Conservation (phyloP, 2,329 filamentous ascomycete species). For the Amylocarpus encephaloides region DNA sequence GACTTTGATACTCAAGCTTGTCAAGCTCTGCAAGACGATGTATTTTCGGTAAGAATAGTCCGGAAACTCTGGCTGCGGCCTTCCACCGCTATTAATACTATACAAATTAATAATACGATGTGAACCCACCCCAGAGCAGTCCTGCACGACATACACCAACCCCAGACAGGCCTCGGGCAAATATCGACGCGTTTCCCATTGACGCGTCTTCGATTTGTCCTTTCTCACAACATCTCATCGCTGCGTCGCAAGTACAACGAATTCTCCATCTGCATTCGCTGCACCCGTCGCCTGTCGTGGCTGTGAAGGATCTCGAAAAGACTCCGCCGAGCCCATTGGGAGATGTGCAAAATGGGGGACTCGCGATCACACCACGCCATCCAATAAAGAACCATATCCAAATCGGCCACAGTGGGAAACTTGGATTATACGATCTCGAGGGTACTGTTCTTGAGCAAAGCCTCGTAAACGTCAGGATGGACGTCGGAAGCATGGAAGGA, state of each 20-base stretch:
- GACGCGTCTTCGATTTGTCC: too few species aligned
- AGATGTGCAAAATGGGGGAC: too few species aligned
- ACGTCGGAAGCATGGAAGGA: slow-evolving; percentile 12
- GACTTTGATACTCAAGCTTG: slow-evolving; percentile 21
- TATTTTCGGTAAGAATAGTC: slow-evolving; percentile 17
- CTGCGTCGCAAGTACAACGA: too few species aligned
- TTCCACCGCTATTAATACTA: background rate
- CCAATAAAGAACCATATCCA: too few species aligned
- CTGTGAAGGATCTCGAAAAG: too few species aligned
- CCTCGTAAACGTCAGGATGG: background rate
- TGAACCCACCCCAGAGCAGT: background rate
- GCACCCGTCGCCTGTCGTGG: too few species aligned
- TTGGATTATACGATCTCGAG: background rate
- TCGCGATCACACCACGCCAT: too few species aligned
- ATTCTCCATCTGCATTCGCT: too few species aligned
- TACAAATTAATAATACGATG: too few species aligned
- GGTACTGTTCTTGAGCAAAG: background rate
- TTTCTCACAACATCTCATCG: too few species aligned
- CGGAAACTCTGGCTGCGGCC: background rate
- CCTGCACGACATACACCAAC: background rate
- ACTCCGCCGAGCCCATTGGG: too few species aligned
- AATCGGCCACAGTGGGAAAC: background rate
- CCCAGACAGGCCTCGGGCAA: background rate
- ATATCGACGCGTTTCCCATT: background rate
- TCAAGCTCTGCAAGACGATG: slow-evolving; percentile 4